Evolutionary conservation across 768 basidiomycete species (phyloP).

Genomic region (Calocera viscosa): DNA sequence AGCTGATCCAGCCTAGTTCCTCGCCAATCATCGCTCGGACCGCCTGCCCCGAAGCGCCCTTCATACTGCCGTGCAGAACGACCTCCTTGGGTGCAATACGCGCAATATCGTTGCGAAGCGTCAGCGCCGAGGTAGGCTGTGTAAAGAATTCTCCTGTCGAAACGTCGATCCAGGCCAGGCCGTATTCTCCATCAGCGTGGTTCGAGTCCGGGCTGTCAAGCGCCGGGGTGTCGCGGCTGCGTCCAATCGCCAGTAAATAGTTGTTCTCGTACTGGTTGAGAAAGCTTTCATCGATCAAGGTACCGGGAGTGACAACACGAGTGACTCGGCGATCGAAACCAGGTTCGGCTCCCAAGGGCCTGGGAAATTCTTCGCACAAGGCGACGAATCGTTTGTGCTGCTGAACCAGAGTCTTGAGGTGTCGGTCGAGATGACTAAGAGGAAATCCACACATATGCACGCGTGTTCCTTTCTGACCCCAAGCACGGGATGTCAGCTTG

Average conservation of each 20-base stretch:
- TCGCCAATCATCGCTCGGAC: conserved; percentile 40
- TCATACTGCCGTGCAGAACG: conserved; percentile 43
- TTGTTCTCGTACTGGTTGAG: conserved; percentile 78
- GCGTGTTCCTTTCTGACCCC: conserved; percentile 44
- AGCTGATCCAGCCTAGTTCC: conserved; percentile 46
- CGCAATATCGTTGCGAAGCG: conserved; percentile 66
- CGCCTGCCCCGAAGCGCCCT: conserved; percentile 32
- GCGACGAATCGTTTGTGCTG: conserved; percentile 76
- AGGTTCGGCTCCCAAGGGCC: conserved; percentile 31
- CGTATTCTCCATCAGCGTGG: conserved; percentile 27
- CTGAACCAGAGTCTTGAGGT: conserved; percentile 76
- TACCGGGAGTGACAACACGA: conserved; percentile 85
- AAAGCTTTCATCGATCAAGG: conserved; percentile 84
- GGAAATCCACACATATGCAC: conserved; percentile 90
- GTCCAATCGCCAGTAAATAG: conserved; percentile 59
- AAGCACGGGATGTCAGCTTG: conserved; percentile 65
- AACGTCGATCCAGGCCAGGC: conserved; percentile 88
- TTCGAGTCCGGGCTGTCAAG: conserved; percentile 12
- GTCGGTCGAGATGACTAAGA: conserved; percentile 65
- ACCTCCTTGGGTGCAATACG: conserved; percentile 74
- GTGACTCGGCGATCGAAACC: conserved; percentile 66
- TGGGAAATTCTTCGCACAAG: conserved; percentile 82
- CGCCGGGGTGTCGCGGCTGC: background rate
- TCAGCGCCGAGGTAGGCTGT: conserved; percentile 41
- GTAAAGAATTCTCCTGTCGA: conserved; percentile 91